Evolutionary conservation across 306 rosid genomes (phyloP), one percentile per base, ranked within the genome.

Genomic region (Vachellia pachyceras): DNA sequence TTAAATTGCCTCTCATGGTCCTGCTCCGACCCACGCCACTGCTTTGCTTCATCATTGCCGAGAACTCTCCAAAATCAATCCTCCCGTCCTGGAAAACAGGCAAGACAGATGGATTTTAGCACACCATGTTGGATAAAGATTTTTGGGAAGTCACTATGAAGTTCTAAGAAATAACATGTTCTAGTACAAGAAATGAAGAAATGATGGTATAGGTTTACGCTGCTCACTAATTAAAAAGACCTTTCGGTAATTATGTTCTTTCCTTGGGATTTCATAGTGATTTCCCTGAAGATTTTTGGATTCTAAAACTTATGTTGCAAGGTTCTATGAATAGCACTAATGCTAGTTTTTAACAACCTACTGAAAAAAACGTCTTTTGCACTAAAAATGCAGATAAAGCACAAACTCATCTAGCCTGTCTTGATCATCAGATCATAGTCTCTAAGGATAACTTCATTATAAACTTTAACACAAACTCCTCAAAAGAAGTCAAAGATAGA

Each of bases 31-130:
- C 23, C 0, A 50, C 8, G 18, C 81, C 89, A 42, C 90, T 95
- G 2, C 88, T 91, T 83, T 79, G 79, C 76, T 84, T 91, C 99
- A 95, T 95, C 99, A 95, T 95, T 3, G 99, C 92, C 10, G 86
- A 88, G 88, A 95, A 95, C 79, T 95, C 99, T 13, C 67, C 88
- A 47, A 90, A 95, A 86, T 95, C 99, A 40, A 95, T 95, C 45
- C 88, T 90, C 45, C 99, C 97, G 33, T 95, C 99, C 99, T 95
- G 87, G 63, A 77, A 66, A 67, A 25, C 5, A 50, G 8, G 17
- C 6, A 44, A 42, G 11, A 69, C n/a, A 20, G 15, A 10, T 23
- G 66, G 17, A 60, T 60, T 54, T 54, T 54, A 54, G 25, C 68
- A 29, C 33, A n/a, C n/a, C n/a, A 29, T 29, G 33, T 29, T 29